Base-by-base conservation (phyloP, 169 alveolate species). In the Eimeria acervulina region DNA sequence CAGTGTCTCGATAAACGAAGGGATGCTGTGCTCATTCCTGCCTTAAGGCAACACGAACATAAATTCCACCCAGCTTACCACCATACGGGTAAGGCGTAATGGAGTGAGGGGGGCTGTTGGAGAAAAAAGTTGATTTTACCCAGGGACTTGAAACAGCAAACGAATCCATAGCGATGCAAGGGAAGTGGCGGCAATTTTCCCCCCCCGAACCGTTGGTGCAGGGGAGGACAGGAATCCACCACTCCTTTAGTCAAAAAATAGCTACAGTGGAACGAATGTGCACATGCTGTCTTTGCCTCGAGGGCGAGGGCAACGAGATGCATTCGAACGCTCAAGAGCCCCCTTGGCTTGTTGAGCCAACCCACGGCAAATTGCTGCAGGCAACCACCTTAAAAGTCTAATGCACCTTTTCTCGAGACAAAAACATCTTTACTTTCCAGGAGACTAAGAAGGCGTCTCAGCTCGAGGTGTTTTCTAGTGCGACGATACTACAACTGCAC, bases 281-380 rank as follows among this genome's bases (percentile, higher is more conserved):
- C 66, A n/a, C 66, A 47, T 44, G 63, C 42, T 47, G 44, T 80
- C 66, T 80, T 44, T 47, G 89, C 89, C 68, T 42, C 89, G 89
- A 72, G 89, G 89, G 89, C 66, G 89, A 80, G 89, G 89, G 89
- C 89, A 80, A 80, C 59, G 89, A 80, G 89, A 80, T 42, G 89
- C 8, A 15, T 26, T 44, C 59, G n/a, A 80, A n/a, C 89, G 59
- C 89, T 80, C 59, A 42, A 44, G 63, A 72, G 61, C 89, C 89
- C 88, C 23, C 59, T 10, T 80, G 68, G 89, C 89, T 15, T 28
- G 44, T n/a, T 80, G 68, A 80, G 89, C 89, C 89, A 80, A 42
- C 89, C 89, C 89, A 47, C 26, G 89, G 89, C 89, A 80, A 42
- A 28, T 19, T 47, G 6, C 21, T 42, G 89, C 68, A 26, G 44